Conservation (phyloP, 1,139 yeast genomes). For the Debaryomycetaceae sp. region DNA sequence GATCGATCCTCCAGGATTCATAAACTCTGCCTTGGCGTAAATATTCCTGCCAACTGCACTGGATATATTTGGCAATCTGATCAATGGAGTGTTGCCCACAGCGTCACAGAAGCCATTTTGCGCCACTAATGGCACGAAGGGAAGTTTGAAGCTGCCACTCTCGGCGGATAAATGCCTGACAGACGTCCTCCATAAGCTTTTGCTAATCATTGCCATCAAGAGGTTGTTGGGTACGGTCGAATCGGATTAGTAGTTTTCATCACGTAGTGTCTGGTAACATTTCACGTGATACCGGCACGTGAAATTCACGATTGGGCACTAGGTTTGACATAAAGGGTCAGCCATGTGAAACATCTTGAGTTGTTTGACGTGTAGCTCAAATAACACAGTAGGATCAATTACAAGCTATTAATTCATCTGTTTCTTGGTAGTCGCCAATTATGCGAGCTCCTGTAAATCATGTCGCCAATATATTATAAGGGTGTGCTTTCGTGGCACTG, state of each 20-base stretch:
- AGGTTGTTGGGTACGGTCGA: too few relatives aligned
- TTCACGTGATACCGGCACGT: not conserved
- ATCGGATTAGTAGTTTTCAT: too few relatives aligned
- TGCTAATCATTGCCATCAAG: slow-evolving; percentile 3
- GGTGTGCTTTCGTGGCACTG: too few relatives aligned
- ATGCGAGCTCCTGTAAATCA: too few relatives aligned
- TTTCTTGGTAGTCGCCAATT: too few relatives aligned
- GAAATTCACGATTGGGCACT: too few relatives aligned
- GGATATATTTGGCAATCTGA: slow-evolving; percentile 60
- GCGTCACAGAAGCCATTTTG: slow-evolving; percentile 67
- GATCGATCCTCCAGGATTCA: slow-evolving; percentile 94
- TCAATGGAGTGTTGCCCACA: slow-evolving; percentile 83
- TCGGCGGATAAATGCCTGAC: slow-evolving; percentile 3
- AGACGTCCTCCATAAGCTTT: not conserved
- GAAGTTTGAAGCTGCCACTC: slow-evolving; percentile 30
- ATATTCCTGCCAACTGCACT: slow-evolving; percentile 66
- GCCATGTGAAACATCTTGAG: too few relatives aligned
- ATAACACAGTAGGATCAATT: too few relatives aligned
- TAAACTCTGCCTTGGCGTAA: slow-evolving; percentile 85
- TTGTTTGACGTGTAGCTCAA: too few relatives aligned
- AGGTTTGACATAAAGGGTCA: too few relatives aligned
- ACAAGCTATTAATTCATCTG: too few relatives aligned
- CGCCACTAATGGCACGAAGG: slow-evolving; percentile 60
- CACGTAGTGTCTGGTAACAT: not conserved
- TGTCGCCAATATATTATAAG: too few relatives aligned